Evolutionary conservation across 2,329 filamentous ascomycete species (phyloP).

Genomic region (Hortaea sp.): DNA sequence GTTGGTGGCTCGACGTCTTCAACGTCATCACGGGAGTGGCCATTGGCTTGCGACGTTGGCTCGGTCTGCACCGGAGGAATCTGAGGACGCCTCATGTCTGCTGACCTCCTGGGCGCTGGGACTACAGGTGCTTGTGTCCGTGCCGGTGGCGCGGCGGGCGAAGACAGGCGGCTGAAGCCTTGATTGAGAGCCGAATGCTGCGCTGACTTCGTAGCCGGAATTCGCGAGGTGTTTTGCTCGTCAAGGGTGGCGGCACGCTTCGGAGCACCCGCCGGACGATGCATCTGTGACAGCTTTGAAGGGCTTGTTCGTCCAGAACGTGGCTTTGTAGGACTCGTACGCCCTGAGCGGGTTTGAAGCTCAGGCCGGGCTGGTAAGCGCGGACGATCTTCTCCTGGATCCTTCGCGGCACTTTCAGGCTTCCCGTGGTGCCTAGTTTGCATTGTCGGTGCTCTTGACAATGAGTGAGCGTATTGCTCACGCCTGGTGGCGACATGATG

Average conservation of each 20-base stretch:
- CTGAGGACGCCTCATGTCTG: conserved; percentile 15
- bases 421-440: conserved; percentile 18
- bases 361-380: conserved; percentile 24
- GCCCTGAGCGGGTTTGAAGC: conserved; percentile 19
- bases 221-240: conserved; percentile 11
- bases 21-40: conserved; percentile 28
- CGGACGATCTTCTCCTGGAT: conserved; percentile 19
- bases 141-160: conserved; percentile 5
- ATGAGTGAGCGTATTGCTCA: conserved; percentile 10
- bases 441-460: conserved; percentile 13
- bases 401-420: conserved; percentile 8
- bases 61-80: neutral
- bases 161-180: conserved; percentile 15
- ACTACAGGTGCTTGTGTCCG: conserved; percentile 19
- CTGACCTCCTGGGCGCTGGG: conserved; percentile 24
- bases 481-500: conserved; percentile 10
- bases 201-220: conserved; percentile 16
- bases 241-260: conserved; percentile 9
- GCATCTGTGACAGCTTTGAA: conserved; percentile 16
- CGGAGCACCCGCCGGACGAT: conserved; percentile 12
- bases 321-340: conserved; percentile 19
- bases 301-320: conserved; percentile 20
- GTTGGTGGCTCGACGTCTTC: conserved; percentile 27
- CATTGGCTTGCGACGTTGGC: conserved; percentile 24
- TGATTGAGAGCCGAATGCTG: conserved; percentile 16